A percentile compares a stretch with the other conserved stretches of the same genome.
phyloP scores from a whole-genome alignment of 441 rosid genomes.

The Gossypium trilobum region DNA sequence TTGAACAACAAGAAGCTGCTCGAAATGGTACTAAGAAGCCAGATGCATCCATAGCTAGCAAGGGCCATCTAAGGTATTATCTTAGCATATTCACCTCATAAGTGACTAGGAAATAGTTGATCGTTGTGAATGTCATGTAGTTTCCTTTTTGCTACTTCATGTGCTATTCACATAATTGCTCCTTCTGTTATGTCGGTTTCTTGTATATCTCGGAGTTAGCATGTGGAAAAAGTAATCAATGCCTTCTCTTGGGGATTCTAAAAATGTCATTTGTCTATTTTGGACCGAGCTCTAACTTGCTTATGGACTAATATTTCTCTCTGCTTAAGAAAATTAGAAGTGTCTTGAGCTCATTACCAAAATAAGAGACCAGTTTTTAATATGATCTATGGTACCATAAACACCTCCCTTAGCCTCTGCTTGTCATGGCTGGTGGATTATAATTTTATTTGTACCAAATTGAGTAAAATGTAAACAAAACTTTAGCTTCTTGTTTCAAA shows the following conservation, averaged over 20 bases:
- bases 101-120: slow-evolving; percentile 10
- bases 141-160: background rate
- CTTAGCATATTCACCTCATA: background rate
- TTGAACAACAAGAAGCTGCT: slow-evolving; percentile 75
- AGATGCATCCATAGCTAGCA: slow-evolving; percentile 73
- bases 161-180: background rate
- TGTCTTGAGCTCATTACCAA: background rate
- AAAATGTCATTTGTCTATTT: background rate
- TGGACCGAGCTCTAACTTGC: background rate
- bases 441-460: background rate
- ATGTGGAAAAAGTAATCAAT: background rate
- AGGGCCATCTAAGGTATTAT: slow-evolving; percentile 61
- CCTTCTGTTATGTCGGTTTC: background rate
- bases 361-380: background rate
- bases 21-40: slow-evolving; percentile 69
- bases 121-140: background rate
- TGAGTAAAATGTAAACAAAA: background rate
- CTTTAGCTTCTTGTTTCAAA: background rate
- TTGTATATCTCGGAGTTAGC: background rate
- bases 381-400: background rate
- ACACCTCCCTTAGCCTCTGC: background rate
- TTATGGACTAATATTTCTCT: background rate
- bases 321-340: background rate
- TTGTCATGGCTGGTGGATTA: background rate
- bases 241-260: background rate